phyloP scores from a whole-genome alignment of 192 early-diverging fungal genomes.

The Coemansia sp. region DNA sequence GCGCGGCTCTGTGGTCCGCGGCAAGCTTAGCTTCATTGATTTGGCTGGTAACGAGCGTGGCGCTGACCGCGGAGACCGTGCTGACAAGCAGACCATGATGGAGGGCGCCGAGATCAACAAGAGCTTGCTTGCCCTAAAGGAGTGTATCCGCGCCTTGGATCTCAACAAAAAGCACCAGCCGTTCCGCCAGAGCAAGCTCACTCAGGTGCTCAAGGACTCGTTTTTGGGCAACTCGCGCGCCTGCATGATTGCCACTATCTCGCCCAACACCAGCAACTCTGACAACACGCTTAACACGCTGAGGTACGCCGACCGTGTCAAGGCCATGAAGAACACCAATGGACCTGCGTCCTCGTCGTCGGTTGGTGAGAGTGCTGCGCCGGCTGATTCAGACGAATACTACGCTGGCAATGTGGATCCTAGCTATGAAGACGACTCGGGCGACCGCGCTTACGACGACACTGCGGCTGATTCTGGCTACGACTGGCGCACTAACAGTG shows the following conservation, averaged over 20 bases:
- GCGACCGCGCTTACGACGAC: conserved; percentile 32
- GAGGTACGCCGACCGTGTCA: conserved; percentile 90
- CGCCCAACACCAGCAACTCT: conserved; percentile 92
- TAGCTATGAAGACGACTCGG: conserved; percentile 57
- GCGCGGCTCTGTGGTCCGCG: conserved; percentile 63
- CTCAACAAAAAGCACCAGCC: conserved; percentile 95
- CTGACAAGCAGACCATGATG: conserved; percentile 94
- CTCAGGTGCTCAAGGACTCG: conserved; percentile 97
- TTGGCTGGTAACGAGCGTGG: conserved; percentile 98
- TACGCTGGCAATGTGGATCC: conserved; percentile 29
- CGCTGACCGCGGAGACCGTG: conserved; percentile 89
- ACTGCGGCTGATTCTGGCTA: conserved; percentile 6
- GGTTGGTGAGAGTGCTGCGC: conserved; percentile 36
- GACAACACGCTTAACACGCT: conserved; percentile 98
- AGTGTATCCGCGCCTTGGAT: conserved; percentile 97
- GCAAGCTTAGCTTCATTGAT: conserved; percentile 98
- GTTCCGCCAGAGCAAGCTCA: conserved; percentile 97
- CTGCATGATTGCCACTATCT: conserved; percentile 99
- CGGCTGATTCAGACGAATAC: conserved; percentile 45
- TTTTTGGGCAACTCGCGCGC: conserved; percentile 97
- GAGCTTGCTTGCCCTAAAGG: conserved; percentile 95
- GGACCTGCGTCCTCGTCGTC: conserved; percentile 15
- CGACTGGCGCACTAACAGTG: conserved; percentile 2
- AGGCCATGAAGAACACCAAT: conserved; percentile 44
- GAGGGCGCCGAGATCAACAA: conserved; percentile 99